These are phyloP conservation scores for Cercospora beticola DNA, from an alignment of 2,329 filamentous ascomycete species.

Conservation along the genomic window DNA sequence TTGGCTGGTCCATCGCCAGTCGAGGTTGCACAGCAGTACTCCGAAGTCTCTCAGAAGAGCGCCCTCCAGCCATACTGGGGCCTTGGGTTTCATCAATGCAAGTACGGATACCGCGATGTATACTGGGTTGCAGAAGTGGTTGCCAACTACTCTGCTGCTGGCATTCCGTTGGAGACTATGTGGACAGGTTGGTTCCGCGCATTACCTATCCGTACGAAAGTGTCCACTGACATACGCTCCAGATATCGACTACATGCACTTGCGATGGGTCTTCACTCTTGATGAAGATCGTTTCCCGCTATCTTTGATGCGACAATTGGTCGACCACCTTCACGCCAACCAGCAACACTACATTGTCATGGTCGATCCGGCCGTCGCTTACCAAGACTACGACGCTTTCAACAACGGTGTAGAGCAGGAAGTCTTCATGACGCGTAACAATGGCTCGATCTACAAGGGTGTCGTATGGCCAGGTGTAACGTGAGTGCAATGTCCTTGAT, in stretches of 20 bases:
- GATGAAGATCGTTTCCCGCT: slow-evolving; percentile 65
- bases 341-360: slow-evolving; percentile 56
- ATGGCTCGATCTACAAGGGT: slow-evolving; percentile 59
- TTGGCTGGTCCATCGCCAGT: slow-evolving; percentile 49
- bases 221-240: slow-evolving; percentile 25
- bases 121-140: slow-evolving; percentile 67
- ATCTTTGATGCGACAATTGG: slow-evolving; percentile 62
- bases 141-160: slow-evolving; percentile 62
- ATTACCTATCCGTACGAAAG: too few relatives aligned
- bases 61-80: slow-evolving; percentile 55
- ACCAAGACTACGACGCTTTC: slow-evolving; percentile 56
- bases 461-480: slow-evolving; percentile 72
- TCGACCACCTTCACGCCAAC: slow-evolving; percentile 53
- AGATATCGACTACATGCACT: slow-evolving; percentile 42
- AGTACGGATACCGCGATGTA: slow-evolving; percentile 54
- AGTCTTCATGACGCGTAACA: slow-evolving; percentile 53
- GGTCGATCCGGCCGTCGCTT: slow-evolving; percentile 66
- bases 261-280: slow-evolving; percentile 61
- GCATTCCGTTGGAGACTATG: slow-evolving; percentile 69
- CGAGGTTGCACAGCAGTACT: slow-evolving; percentile 52
- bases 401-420: slow-evolving; percentile 60
- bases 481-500: not conserved
- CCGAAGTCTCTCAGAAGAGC: slow-evolving; percentile 50
- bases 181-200: slow-evolving; percentile 61
- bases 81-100: slow-evolving; percentile 55